Evolutionary conservation across 2,329 filamentous ascomycete species (phyloP).

Genomic region (Aspergillus amoenus): DNA sequence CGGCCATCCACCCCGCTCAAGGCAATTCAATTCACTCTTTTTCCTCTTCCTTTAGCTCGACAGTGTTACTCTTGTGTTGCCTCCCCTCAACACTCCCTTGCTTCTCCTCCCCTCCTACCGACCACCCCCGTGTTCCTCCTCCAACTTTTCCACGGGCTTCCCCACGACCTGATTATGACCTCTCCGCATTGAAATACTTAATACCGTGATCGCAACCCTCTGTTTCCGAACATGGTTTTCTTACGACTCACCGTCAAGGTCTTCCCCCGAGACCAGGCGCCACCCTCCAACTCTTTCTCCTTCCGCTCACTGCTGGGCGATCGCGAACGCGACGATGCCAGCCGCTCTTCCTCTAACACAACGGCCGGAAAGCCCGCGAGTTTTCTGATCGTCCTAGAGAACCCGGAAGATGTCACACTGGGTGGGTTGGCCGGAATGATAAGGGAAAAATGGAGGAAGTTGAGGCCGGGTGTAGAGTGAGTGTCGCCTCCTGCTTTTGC

Average conservation of each 20-base stretch:
- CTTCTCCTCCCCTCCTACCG: not conserved
- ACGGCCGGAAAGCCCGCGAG: slow-evolving; percentile 21
- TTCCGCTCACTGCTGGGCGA: slow-evolving; percentile 16
- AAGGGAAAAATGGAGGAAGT: slow-evolving; percentile 32
- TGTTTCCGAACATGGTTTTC: slow-evolving; percentile 31
- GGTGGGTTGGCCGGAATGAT: slow-evolving; percentile 33
- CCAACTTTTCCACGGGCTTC: not conserved
- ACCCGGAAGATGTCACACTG: slow-evolving; percentile 33
- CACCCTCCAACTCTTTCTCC: slow-evolving; percentile 11
- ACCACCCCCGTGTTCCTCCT: too few species aligned
- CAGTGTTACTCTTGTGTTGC: not conserved
- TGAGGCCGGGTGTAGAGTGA: slow-evolving; percentile 34
- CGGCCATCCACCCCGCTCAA: not conserved
- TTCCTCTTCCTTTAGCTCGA: not conserved
- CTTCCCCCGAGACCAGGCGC: slow-evolving; percentile 27
- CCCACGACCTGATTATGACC: not conserved
- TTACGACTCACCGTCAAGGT: slow-evolving; percentile 39
- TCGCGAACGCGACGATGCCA: slow-evolving; percentile 15
- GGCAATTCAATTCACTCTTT: not conserved
- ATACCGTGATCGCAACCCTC: not conserved
- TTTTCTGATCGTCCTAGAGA: slow-evolving; percentile 32
- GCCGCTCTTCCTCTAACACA: slow-evolving; percentile 7
- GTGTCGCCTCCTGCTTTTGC: slow-evolving; percentile 15
- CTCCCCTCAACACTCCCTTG: not conserved
- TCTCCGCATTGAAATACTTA: not conserved